A percentile compares a stretch with the other conserved stretches of the same genome.
These are phyloP conservation scores for Agrocybe praecox DNA, from an alignment of 768 basidiomycete genomes.

Conservation along the genomic window DNA sequence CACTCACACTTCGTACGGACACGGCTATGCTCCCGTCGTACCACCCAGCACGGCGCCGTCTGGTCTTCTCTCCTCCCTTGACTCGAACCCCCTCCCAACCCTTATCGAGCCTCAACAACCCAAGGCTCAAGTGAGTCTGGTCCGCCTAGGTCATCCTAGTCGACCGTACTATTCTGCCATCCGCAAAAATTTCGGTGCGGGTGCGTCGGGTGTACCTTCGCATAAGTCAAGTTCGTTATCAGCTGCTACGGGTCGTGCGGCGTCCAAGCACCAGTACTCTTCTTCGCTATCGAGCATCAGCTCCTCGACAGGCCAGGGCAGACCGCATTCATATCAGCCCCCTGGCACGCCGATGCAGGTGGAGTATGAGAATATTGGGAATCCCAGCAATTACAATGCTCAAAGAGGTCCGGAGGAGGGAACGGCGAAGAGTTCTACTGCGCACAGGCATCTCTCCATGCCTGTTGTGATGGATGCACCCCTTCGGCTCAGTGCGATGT, in stretches of 20 bases:
- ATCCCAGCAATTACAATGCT: too few species aligned
- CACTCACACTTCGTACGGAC: too few species aligned
- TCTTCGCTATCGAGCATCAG: constrained; percentile 9
- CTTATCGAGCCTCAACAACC: background rate
- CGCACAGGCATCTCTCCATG: constrained; percentile 23
- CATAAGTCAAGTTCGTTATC: background rate
- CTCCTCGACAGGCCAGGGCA: constrained; percentile 8
- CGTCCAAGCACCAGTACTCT: background rate
- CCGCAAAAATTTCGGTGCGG: constrained; percentile 38
- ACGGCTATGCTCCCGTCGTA: background rate
- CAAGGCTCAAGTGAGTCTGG: constrained; percentile 19
- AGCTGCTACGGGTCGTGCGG: too few species aligned
- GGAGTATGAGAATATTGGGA: background rate
- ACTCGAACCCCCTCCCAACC: background rate
- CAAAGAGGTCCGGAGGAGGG: background rate
- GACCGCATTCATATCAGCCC: constrained; percentile 21
- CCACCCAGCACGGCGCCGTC: constrained; percentile 24
- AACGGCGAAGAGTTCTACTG: background rate
- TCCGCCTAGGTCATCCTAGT: constrained; percentile 51
- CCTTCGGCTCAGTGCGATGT: constrained; percentile 2
- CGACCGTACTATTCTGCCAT: constrained; percentile 60
- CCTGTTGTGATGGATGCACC: constrained; percentile 14
- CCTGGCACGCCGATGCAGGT: background rate
- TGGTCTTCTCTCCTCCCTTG: background rate
- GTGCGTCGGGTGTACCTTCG: constrained; percentile 9